Evolutionary conservation across 2,329 filamentous ascomycete species (phyloP).

Genomic region (Pseudogymnoascus pannorum): DNA sequence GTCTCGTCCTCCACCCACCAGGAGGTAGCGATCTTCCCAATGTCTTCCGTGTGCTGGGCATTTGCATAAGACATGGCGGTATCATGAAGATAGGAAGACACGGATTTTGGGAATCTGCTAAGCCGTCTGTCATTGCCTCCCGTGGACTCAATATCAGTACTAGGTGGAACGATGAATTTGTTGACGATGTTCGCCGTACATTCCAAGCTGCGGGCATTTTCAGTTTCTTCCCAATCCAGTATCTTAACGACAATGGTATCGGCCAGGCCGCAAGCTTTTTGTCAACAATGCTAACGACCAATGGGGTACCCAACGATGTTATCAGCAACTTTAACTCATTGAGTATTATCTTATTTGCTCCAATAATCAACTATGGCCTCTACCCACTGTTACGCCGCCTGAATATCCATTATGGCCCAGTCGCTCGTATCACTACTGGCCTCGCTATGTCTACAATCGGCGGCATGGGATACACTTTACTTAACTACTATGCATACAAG

Average conservation of each 20-base stretch:
- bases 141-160: constrained; percentile 60
- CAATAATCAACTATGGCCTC: constrained; percentile 57
- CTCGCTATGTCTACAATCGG: constrained; percentile 58
- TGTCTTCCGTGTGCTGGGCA: constrained; percentile 35
- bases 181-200: constrained; percentile 67
- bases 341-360: constrained; percentile 66
- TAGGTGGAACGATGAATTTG: constrained; percentile 75
- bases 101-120: constrained; percentile 60
- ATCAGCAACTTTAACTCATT: constrained; percentile 71
- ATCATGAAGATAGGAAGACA: constrained; percentile 44
- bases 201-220: constrained; percentile 64
- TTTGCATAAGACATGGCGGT: constrained; percentile 33
- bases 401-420: constrained; percentile 61
- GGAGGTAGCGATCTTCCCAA: constrained; percentile 40
- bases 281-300: constrained; percentile 54
- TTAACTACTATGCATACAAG: constrained; percentile 57
- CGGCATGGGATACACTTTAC: constrained; percentile 48
- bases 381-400: constrained; percentile 61
- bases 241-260: constrained; percentile 34
- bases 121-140: constrained; percentile 54
- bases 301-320: constrained; percentile 71
- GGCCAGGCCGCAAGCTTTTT: constrained; percentile 44
- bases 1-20: constrained; percentile 37
- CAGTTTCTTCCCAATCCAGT: constrained; percentile 41
- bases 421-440: constrained; percentile 65